These are phyloP conservation scores for Drechslera avenae DNA, from an alignment of 2,329 filamentous ascomycete genomes.

Conservation along the genomic window DNA sequence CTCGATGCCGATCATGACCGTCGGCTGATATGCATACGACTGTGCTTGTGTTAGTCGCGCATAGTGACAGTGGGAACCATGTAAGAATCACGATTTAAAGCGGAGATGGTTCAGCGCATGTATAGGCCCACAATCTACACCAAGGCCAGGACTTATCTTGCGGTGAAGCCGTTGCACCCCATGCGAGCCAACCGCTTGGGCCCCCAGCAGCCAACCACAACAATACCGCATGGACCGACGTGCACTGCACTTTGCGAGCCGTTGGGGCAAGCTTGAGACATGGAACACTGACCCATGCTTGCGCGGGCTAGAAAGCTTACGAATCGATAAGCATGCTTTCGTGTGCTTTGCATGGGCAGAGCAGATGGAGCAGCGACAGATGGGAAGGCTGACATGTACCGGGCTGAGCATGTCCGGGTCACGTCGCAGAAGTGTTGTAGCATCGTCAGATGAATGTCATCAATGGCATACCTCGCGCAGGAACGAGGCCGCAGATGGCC, in stretches of 20 bases:
- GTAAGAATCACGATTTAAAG: background rate
- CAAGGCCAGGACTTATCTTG: background rate
- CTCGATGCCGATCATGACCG: background rate
- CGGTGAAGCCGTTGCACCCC: background rate
- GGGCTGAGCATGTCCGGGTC: constrained; percentile 17
- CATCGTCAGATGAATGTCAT: background rate
- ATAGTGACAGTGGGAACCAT: background rate
- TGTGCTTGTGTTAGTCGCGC: constrained; percentile 3
- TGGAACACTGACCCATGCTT: constrained; percentile 35
- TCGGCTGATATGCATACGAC: background rate
- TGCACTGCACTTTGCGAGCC: constrained; percentile 10
- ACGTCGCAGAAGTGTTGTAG: constrained; percentile 8
- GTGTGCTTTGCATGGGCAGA: constrained; percentile 10
- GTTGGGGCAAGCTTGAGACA: constrained; percentile 9
- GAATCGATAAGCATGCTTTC: constrained; percentile 36
- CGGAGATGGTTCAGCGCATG: background rate
- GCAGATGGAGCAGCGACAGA: constrained; percentile 12
- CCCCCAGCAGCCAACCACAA: constrained; percentile 16
- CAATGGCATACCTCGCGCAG: constrained; percentile 1
- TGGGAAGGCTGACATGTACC: constrained; percentile 24
- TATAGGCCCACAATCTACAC: background rate
- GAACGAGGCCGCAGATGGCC: background rate
- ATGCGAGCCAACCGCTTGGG: background rate
- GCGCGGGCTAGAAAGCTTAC: constrained; percentile 36
- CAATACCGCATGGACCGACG: constrained; percentile 1